Percentiles rank a stretch among this genome's conserved stretches.
These are phyloP conservation scores for Alternaria ethzedia DNA, from an alignment of 2,329 filamentous ascomycete species.

Conservation along the genomic window DNA sequence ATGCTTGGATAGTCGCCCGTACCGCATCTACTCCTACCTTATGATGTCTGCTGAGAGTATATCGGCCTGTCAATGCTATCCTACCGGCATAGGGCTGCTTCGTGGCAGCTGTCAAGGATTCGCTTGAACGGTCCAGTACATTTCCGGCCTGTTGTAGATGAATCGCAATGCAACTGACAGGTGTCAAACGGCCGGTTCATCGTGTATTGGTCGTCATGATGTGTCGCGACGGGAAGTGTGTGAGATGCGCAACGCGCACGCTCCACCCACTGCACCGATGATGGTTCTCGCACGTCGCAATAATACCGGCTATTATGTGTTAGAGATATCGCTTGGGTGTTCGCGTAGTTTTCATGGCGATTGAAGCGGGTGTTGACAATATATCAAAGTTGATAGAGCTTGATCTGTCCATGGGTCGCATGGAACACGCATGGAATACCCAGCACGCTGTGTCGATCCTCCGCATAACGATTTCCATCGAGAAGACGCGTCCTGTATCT, in stretches of 20 bases:
- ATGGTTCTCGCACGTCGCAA: conserved; percentile 22
- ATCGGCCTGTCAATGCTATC: conserved; percentile 38
- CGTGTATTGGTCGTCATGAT: conserved; percentile 27
- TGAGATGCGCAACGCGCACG: conserved; percentile 42
- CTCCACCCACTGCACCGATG: conserved; percentile 18
- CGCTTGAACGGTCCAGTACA: conserved; percentile 30
- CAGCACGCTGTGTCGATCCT: neutral
- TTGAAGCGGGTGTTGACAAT: neutral
- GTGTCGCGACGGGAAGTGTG: conserved; percentile 37
- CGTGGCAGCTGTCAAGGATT: conserved; percentile 14
- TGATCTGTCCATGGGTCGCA: neutral
- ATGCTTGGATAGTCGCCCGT: conserved; percentile 28
- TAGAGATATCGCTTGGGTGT: neutral
- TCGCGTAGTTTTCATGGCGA: neutral
- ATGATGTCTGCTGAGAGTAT: conserved; percentile 10
- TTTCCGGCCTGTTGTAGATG: conserved; percentile 20
- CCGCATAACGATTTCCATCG: neutral
- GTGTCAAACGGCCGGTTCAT: conserved; percentile 16
- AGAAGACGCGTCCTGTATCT: neutral
- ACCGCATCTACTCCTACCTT: conserved; percentile 31
- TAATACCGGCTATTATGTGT: conserved; percentile 12
- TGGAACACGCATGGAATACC: neutral
- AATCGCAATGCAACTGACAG: conserved; percentile 27
- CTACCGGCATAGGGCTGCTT: conserved; percentile 30
- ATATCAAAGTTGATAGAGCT: neutral